Percentiles rank a stretch among this genome's conserved stretches.
Conservation (phyloP, 2,329 filamentous ascomycete genomes). For the Colletotrichum lupini region DNA sequence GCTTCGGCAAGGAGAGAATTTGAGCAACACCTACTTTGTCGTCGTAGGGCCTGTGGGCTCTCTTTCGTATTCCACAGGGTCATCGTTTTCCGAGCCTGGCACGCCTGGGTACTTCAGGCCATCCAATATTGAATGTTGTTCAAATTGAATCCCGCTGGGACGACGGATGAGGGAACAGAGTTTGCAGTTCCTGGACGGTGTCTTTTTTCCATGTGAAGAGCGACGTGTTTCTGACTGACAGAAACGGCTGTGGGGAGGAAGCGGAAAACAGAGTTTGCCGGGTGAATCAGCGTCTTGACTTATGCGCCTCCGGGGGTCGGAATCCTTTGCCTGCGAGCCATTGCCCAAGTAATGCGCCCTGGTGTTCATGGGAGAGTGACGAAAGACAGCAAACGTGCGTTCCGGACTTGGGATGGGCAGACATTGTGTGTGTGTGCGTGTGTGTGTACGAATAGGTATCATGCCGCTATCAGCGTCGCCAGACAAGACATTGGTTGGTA, state of each 20-base stretch:
- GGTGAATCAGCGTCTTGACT: slow-evolving; percentile 32
- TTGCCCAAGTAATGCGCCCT: slow-evolving; percentile 14
- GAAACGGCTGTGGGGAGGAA: slow-evolving; percentile 29
- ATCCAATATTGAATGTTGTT: slow-evolving; percentile 22
- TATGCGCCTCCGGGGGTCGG: slow-evolving; percentile 18
- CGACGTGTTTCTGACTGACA: slow-evolving; percentile 28
- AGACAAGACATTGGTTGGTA: neutral
- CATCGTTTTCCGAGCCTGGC: neutral
- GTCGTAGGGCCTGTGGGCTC: slow-evolving; percentile 18
- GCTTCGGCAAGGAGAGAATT: neutral
- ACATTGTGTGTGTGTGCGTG: neutral
- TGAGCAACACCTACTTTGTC: neutral
- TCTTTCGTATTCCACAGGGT: slow-evolving; percentile 11
- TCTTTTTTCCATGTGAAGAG: slow-evolving; percentile 34
- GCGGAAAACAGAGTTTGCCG: slow-evolving; percentile 28
- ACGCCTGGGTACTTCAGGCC: slow-evolving; percentile 15
- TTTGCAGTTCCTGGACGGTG: slow-evolving; percentile 29
- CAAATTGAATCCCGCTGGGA: slow-evolving; percentile 13
- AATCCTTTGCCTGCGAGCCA: slow-evolving; percentile 5
- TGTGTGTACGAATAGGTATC: neutral
- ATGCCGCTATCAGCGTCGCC: slow-evolving; percentile 10
- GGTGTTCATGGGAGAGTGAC: slow-evolving; percentile 8
- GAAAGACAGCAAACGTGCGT: slow-evolving; percentile 6
- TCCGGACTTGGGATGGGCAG: slow-evolving; percentile 26
- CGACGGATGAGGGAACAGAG: slow-evolving; percentile 17